Evolutionary conservation across 1,284 basidiomycete genomes (phyloP).

Genomic region (Hemileia vastatrix): DNA sequence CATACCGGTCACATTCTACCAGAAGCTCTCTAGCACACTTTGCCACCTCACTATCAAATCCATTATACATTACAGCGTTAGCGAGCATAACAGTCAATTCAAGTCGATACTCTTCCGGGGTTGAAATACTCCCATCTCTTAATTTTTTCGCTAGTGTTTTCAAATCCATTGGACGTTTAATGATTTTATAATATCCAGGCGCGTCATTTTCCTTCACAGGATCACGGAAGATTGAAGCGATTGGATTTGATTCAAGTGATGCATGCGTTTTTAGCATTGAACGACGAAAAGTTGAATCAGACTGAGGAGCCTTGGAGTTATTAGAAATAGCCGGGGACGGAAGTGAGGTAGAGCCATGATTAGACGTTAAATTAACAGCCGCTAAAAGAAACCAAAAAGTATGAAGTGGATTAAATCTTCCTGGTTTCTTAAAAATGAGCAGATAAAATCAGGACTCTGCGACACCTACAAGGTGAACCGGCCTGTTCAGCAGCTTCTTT

Average conservation of each 20-base stretch:
- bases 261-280: constrained; percentile 22
- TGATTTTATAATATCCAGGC: constrained; percentile 77
- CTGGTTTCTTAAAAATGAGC: too few species aligned
- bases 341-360: too few species aligned
- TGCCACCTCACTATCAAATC: constrained; percentile 50
- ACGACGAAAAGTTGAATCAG: constrained; percentile 17
- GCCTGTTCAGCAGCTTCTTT: too few species aligned
- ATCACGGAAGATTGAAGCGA: constrained; percentile 61
- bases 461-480: too few species aligned
- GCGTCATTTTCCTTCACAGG: constrained; percentile 79
- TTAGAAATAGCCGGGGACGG: too few species aligned
- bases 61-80: constrained; percentile 92
- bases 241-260: constrained; percentile 21
- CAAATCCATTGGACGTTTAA: constrained; percentile 82
- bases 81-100: constrained; percentile 88
- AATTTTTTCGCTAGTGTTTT: constrained; percentile 75
- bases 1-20: constrained; percentile 51
- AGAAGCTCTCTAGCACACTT: constrained; percentile 77
- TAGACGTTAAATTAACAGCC: too few species aligned
- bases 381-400: too few species aligned
- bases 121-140: constrained; percentile 67
- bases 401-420: too few species aligned
- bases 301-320: too few species aligned
- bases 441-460: too few species aligned
- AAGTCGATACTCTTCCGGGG: constrained; percentile 72